A percentile compares a stretch with the other conserved stretches of the same genome.
Evolutionary conservation across 352 stramenopile species (phyloP).

Genomic region (Globisporangium sylvaticum): DNA sequence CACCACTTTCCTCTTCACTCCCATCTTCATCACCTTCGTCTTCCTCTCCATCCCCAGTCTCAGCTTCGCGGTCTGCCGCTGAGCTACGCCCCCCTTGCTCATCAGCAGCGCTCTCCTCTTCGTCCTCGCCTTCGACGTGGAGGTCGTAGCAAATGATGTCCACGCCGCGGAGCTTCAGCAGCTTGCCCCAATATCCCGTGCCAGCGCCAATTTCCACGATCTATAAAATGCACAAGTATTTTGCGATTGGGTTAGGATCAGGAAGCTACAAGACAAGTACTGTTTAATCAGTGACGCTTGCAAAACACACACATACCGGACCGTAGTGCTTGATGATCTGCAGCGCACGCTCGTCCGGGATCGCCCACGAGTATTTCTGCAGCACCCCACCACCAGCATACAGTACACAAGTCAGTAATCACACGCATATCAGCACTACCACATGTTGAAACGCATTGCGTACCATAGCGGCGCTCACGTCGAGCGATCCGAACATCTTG

Average conservation of each 20-base stretch:
- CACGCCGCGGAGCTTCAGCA: slow-evolving; percentile 74
- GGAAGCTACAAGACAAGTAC: background rate
- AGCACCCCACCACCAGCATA: background rate
- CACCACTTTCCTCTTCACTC: slow-evolving; percentile 26
- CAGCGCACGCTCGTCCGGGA: slow-evolving; percentile 84
- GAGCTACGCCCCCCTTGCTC: slow-evolving; percentile 19
- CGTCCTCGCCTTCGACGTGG: slow-evolving; percentile 55
- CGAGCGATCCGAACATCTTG: slow-evolving; percentile 66
- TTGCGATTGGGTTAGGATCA: background rate
- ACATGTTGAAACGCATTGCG: background rate
- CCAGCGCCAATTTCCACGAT: slow-evolving; percentile 91
- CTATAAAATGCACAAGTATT: slow-evolving; percentile 19
- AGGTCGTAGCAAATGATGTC: slow-evolving; percentile 88
- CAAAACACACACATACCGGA: slow-evolving; percentile 34
- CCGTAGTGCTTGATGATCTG: slow-evolving; percentile 90
- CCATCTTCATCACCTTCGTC: slow-evolving; percentile 18
- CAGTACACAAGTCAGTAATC: background rate
- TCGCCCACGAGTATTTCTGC: slow-evolving; percentile 91
- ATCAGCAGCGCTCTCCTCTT: slow-evolving; percentile 21
- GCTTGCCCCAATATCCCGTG: slow-evolving; percentile 85
- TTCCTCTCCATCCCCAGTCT: slow-evolving; percentile 26
- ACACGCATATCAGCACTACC: background rate
- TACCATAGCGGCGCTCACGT: slow-evolving; percentile 81
- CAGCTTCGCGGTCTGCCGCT: slow-evolving; percentile 21
- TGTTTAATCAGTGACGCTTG: background rate